Percentiles rank a stretch among this genome's conserved stretches.
phyloP scores from a whole-genome alignment of 257 asterid species.

The Capsicum chinense region DNA sequence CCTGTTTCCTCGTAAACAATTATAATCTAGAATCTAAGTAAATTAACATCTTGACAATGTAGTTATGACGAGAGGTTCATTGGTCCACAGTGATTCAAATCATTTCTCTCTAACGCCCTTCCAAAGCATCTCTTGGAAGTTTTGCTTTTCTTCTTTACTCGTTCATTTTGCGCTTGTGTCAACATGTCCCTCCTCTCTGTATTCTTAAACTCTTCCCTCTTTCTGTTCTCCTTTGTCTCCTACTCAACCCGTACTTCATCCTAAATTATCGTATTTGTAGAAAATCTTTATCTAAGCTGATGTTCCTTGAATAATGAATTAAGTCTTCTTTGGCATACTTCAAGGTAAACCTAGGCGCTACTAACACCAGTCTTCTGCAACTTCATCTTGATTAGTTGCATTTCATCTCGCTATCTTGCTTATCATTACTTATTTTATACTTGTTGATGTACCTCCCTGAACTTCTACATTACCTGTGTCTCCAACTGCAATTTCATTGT shows the following conservation, averaged over 20 bases:
- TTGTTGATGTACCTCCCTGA: background rate
- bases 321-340: background rate
- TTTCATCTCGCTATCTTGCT: background rate
- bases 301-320: background rate
- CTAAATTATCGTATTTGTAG: slow-evolving; percentile 1
- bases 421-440: background rate
- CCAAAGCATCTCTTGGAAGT: background rate
- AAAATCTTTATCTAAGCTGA: background rate
- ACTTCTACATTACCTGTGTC: background rate
- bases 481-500: background rate
- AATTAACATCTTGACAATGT: background rate
- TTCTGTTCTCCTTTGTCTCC: background rate
- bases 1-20: background rate
- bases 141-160: background rate
- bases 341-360: background rate
- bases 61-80: background rate
- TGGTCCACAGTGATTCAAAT: background rate
- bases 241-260: background rate
- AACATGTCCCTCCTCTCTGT: background rate
- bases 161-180: background rate
- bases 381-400: background rate
- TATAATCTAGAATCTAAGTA: background rate
- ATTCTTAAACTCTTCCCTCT: background rate
- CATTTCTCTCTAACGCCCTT: slow-evolving; percentile 1
- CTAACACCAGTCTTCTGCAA: background rate